Base-by-base conservation (phyloP, 108 stramenopile species). In the Cylindrotheca fusiformis region DNA sequence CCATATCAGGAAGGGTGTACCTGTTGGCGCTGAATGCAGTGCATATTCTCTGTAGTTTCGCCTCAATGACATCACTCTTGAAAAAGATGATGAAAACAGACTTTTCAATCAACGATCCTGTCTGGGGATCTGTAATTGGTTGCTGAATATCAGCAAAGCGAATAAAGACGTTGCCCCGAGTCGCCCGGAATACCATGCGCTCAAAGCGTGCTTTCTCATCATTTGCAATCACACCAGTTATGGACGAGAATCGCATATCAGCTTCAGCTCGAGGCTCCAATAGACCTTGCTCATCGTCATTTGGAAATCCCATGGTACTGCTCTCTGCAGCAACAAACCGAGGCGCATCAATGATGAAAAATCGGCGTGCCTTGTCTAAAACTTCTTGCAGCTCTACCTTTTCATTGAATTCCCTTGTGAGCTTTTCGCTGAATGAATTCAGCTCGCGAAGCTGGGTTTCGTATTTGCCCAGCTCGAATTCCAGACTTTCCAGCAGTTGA, bases 71-170 rank as follows among this genome's bases (percentile, higher is more conserved):
- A 45, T 80, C 75, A 14, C 82, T 86, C 73, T 97, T 97, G 94
- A 85, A 99, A 65, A 99, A 99, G 69, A 98, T 85, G 55, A 98
- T 95, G 71, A 98, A 99, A 46, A 97, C 97, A 47, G 79, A 87
- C 85, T 97, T 97, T 60, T 94, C 83, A 18, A 87, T 62, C 19
- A 85, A 64, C 22, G 75, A 55, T 28, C 96, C 95, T 28, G 91
- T 81, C 26, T 86, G 77, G 5, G 91, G 92, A 65, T 95, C 91
- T 44, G 91, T 86, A 57, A 95, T 96, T 53, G 90, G 87, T 60
- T 94, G 88, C 59, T 97, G 84, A 63, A 98, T 95, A 51, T 90
- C 87, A 27, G 95, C 94, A 68, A 98, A 99, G 20, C 97, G 84
- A 41, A 95, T 86, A 70, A 92, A 96, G 81, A 95, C 96, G 74